phyloP scores from a whole-genome alignment of 495 filamentous ascomycete genomes.

The Penicillium waksmanii region DNA sequence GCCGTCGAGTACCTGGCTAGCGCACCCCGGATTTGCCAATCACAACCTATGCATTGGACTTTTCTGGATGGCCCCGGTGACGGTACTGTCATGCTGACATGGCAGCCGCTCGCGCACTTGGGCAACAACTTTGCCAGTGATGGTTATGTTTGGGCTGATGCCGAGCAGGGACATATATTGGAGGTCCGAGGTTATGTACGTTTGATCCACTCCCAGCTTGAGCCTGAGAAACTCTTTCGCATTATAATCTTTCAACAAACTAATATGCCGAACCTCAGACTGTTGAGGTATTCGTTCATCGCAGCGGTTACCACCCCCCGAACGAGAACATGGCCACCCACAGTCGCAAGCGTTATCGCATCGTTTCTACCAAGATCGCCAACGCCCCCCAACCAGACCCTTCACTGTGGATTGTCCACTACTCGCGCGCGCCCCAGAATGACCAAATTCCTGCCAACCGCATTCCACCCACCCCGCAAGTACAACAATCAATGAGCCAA shows the following conservation, averaged over 20 bases:
- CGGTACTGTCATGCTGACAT: constrained; percentile 79
- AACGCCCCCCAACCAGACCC: constrained; percentile 71
- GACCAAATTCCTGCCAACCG: constrained; percentile 69
- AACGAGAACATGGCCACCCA: constrained; percentile 73
- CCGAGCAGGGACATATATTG: constrained; percentile 70
- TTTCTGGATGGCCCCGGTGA: constrained; percentile 82
- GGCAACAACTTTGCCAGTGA: constrained; percentile 79
- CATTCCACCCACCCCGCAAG: constrained; percentile 61
- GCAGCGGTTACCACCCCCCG: constrained; percentile 71
- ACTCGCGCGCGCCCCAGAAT: constrained; percentile 69
- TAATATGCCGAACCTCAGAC: constrained; percentile 40
- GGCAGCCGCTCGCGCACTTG: constrained; percentile 75
- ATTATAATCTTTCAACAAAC: background rate
- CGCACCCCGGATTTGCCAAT: constrained; percentile 77
- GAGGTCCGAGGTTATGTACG: constrained; percentile 79
- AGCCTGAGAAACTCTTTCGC: background rate
- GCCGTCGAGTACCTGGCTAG: constrained; percentile 75
- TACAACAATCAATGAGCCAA: constrained; percentile 62
- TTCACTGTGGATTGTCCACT: constrained; percentile 93
- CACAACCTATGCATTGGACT: constrained; percentile 84
- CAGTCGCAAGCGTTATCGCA: constrained; percentile 78
- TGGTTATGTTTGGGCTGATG: constrained; percentile 86
- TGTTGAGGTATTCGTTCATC: constrained; percentile 83
- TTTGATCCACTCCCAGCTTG: constrained; percentile 3
- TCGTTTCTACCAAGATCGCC: constrained; percentile 64